Percentiles rank a stretch among this genome's conserved stretches.
These are phyloP conservation scores for Vickermania ingenoplastis DNA, from an alignment of 208 protist genomes.

Conservation along the genomic window DNA sequence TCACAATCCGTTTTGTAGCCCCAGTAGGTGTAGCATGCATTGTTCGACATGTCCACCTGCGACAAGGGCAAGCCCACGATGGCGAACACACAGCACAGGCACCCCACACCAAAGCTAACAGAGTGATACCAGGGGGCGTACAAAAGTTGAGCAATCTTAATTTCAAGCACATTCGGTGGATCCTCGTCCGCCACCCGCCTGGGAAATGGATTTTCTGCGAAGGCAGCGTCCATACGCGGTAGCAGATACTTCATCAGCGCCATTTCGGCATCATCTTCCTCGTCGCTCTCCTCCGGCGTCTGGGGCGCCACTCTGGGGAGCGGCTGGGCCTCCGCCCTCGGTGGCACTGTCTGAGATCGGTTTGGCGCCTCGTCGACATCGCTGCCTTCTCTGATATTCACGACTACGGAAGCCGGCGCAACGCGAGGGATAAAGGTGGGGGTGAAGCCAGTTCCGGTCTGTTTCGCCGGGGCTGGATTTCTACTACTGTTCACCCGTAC, in stretches of 20 bases:
- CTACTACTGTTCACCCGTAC: no score
- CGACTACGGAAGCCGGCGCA: no score
- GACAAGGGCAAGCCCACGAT: constrained; percentile 5
- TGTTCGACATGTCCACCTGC: constrained; percentile 6
- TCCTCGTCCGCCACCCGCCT: constrained; percentile 1
- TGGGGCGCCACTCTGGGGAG: background rate
- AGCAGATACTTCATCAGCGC: constrained; percentile 5
- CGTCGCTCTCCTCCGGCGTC: constrained; percentile 1
- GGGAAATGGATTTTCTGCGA: constrained; percentile 18
- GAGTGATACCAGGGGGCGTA: background rate
- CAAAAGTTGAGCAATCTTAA: background rate
- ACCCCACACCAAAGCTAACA: background rate
- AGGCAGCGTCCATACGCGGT: constrained; percentile 30
- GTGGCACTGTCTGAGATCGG: no score
- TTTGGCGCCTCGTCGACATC: no score
- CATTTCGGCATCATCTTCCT: constrained; percentile 1
- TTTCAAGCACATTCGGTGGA: constrained; percentile 1
- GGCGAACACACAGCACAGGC: constrained; percentile 6
- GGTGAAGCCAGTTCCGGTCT: no score
- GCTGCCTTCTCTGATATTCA: no score
- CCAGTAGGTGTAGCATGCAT: constrained; percentile 64
- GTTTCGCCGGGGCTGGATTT: no score
- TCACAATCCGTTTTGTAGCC: constrained; percentile 71
- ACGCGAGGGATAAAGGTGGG: no score
- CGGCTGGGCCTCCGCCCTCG: no score